Evolutionary conservation across 306 rosid species (phyloP), one percentile per base, ranked within the genome.

Genomic region (Quercus ilex): DNA sequence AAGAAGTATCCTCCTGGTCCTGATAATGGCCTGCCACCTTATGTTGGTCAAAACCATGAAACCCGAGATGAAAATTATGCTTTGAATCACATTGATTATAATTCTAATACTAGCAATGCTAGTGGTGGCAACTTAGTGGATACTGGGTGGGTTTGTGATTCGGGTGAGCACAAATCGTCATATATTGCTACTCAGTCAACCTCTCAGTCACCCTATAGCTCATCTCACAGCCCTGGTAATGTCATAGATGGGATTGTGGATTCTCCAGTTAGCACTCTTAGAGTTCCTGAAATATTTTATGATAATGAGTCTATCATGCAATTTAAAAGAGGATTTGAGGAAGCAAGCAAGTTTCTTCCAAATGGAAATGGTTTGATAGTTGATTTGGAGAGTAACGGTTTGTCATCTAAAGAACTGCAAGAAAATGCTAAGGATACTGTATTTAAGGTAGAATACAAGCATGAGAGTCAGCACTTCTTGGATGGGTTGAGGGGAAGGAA

Each of bases 331-430:
- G 85, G 85, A 30, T 81, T 73, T 12, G 83, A 81, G 76, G 88
- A 85, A 71, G 88, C 78, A 5, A 78, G 83, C 43, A 81, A 78
- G 73, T 85, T 85, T 71, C 68, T 81, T 81, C 88, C 85, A 15
- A 74, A 75, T 71, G 76, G 76, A 38, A 79, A 65, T 64, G 43
- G 65, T 55, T 74, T 43, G 25, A 41, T 8, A 55, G 65, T 78
- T 31, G 80, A 78, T 65, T 55, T 70, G 20, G 78, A 74, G 77
- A 75, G 78, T 38, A 69, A 75, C 20, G 33, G 11, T 6, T 28
- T 56, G 71, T 78, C 55, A 13, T 46, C 68, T 11, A 78, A 84
- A 77, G 82, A 81, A 77, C 5, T 35, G 41, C 81, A 78, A 25
- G 26, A n/a, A 60, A 74, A 79, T 15, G 69, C 77, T n/a, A 69